Evolutionary conservation across 2,329 filamentous ascomycete species (phyloP).

Genomic region (Rhexocercosporidium sp.): DNA sequence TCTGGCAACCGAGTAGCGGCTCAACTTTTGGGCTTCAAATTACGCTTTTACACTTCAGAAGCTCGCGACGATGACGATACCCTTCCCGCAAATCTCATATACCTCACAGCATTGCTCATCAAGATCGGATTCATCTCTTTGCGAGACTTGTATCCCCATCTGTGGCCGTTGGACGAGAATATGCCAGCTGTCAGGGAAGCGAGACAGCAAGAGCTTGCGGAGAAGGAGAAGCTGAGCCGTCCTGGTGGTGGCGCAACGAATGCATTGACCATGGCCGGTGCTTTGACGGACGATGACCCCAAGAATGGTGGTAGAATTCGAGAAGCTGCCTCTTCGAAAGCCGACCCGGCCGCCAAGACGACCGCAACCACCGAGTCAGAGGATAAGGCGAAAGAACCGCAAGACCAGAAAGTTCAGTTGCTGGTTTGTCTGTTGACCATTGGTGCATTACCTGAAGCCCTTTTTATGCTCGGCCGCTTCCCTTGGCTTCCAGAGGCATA

Average conservation of each 20-base stretch:
- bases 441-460: slow-evolving; percentile 87
- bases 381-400: slow-evolving; percentile 68
- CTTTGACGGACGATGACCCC: slow-evolving; percentile 80
- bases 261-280: slow-evolving; percentile 84
- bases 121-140: slow-evolving; percentile 97
- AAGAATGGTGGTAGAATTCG: slow-evolving; percentile 50
- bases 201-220: slow-evolving; percentile 76
- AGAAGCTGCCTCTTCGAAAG: slow-evolving; percentile 60
- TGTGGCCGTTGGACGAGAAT: slow-evolving; percentile 82
- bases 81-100: slow-evolving; percentile 90
- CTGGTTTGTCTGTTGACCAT: slow-evolving; percentile 87
- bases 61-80: slow-evolving; percentile 76
- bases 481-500: slow-evolving; percentile 90
- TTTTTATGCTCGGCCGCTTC: slow-evolving; percentile 91
- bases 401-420: slow-evolving; percentile 86
- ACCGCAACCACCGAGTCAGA: slow-evolving; percentile 52
- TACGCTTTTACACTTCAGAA: slow-evolving; percentile 89
- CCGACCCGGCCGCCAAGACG: slow-evolving; percentile 51
- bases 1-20: slow-evolving; percentile 89
- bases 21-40: slow-evolving; percentile 94
- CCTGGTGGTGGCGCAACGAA: slow-evolving; percentile 76
- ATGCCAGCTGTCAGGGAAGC: slow-evolving; percentile 78
- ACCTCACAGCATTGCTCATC: slow-evolving; percentile 87
- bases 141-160: slow-evolving; percentile 86
- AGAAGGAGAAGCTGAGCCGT: slow-evolving; percentile 73